These are phyloP conservation scores for Scleromitrula shiraiana DNA, from an alignment of 2,329 filamentous ascomycete genomes.

Conservation along the genomic window DNA sequence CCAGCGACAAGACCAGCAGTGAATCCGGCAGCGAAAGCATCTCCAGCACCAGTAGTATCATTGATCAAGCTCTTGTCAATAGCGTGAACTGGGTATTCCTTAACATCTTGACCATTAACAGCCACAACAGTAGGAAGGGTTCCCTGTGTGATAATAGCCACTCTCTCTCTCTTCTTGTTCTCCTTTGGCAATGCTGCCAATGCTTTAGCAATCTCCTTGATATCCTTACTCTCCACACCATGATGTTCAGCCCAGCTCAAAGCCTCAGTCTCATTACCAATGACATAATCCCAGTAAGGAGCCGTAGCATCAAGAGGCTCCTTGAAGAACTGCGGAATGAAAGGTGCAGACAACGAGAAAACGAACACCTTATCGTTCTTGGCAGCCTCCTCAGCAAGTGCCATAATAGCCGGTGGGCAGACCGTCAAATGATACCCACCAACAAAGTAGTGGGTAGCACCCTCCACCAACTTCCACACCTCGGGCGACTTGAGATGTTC, in stretches of 20 bases:
- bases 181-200: slow-evolving; percentile 87
- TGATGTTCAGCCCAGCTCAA: slow-evolving; percentile 80
- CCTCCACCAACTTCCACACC: slow-evolving; percentile 87
- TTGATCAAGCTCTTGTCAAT: slow-evolving; percentile 74
- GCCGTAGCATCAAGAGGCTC: slow-evolving; percentile 79
- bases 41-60: slow-evolving; percentile 94
- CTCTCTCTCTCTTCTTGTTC: slow-evolving; percentile 74
- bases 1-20: slow-evolving; percentile 81
- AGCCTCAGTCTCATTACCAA: slow-evolving; percentile 96
- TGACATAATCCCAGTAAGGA: slow-evolving; percentile 90
- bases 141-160: slow-evolving; percentile 91
- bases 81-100: slow-evolving; percentile 72
- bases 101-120: slow-evolving; percentile 61
- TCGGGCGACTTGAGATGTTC: slow-evolving; percentile 86
- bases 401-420: slow-evolving; percentile 81
- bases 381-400: slow-evolving; percentile 84
- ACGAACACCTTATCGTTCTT: slow-evolving; percentile 84
- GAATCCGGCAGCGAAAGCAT: slow-evolving; percentile 94
- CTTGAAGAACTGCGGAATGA: slow-evolving; percentile 98
- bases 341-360: slow-evolving; percentile 88
- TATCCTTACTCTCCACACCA: slow-evolving; percentile 63
- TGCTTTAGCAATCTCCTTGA: slow-evolving; percentile 76
- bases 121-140: slow-evolving; percentile 85
- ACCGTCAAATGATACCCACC: slow-evolving; percentile 98
- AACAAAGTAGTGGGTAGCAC: slow-evolving; percentile 82